Conservation (phyloP, 441 rosid species). For the Arabidopsis lyrata region DNA sequence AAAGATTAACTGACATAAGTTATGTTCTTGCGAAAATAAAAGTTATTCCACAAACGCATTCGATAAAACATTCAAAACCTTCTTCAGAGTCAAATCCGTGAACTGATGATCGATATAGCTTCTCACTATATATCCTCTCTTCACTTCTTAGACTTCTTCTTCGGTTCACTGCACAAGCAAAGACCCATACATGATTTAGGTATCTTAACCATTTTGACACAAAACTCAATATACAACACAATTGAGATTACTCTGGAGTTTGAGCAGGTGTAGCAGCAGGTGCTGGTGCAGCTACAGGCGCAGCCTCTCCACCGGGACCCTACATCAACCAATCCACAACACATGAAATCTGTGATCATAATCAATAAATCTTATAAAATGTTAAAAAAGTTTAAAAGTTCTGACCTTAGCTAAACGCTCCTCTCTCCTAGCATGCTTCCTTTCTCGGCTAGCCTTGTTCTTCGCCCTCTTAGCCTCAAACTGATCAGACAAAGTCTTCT, state of each 20-base stretch:
- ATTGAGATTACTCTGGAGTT: conserved; percentile 49
- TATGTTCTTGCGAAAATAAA: conserved; percentile 10
- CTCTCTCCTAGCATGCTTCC: conserved; percentile 71
- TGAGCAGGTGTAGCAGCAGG: conserved; percentile 39
- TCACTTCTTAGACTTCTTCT: conserved; percentile 73
- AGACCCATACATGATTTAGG: neutral
- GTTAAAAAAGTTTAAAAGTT: no score
- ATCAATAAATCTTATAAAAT: neutral
- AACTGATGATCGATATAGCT: conserved; percentile 33
- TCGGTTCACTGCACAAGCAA: conserved; percentile 51
- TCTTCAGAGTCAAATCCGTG: conserved; percentile 12
- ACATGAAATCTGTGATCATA: neutral
- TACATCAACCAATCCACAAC: conserved; percentile 13
- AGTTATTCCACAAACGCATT: conserved; percentile 35
- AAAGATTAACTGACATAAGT: conserved; percentile 35
- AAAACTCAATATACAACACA: neutral
- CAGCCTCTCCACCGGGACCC: conserved; percentile 68
- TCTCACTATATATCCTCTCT: conserved; percentile 16
- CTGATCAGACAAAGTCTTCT: conserved; percentile 57
- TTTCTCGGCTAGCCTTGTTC: conserved; percentile 56
- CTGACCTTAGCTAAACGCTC: conserved; percentile 53
- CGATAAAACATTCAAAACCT: conserved; percentile 38
- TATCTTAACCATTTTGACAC: neutral
- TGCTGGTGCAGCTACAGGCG: conserved; percentile 50
- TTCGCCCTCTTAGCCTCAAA: conserved; percentile 60